Percentiles rank a stretch among this genome's conserved stretches.
Conservation (phyloP, 352 stramenopile genomes). For the Pythium monospermum region DNA sequence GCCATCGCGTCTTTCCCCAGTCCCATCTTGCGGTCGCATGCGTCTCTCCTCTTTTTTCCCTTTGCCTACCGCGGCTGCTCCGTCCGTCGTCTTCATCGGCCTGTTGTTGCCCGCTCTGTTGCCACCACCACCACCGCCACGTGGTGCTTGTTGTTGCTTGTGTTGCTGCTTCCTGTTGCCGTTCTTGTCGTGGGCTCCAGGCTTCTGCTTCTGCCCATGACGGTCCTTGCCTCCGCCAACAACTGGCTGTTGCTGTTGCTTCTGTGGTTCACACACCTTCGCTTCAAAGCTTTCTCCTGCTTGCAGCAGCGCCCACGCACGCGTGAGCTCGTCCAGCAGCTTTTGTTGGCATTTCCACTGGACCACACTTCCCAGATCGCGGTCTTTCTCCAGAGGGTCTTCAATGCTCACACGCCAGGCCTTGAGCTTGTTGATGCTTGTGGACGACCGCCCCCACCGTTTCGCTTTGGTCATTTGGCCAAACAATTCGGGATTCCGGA, state of each 20-base stretch:
- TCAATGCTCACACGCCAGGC: conserved; percentile 84
- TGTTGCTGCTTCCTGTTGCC: no score
- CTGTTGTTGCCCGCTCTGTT: no score
- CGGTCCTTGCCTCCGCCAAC: neutral
- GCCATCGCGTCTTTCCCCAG: no score
- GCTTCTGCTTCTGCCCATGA: no score
- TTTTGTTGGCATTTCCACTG: conserved; percentile 55
- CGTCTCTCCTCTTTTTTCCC: no score
- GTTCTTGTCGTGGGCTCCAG: no score
- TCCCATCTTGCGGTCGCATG: no score
- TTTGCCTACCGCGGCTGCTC: no score
- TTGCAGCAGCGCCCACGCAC: conserved; percentile 42
- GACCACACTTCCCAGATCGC: conserved; percentile 78
- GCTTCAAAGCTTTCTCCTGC: conserved; percentile 46
- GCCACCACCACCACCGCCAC: no score
- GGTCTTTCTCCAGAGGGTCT: conserved; percentile 72
- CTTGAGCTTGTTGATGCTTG: conserved; percentile 53
- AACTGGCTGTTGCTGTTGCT: conserved; percentile 1
- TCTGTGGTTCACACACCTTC: conserved; percentile 24
- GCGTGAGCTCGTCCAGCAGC: conserved; percentile 61
- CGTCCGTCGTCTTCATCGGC: no score
- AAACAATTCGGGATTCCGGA: conserved; percentile 62
- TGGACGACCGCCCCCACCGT: conserved; percentile 38
- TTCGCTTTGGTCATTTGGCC: conserved; percentile 37
- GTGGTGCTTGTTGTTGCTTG: no score